Base-by-base conservation (phyloP, 768 basidiomycete species). In the Calvatia gigantea region DNA sequence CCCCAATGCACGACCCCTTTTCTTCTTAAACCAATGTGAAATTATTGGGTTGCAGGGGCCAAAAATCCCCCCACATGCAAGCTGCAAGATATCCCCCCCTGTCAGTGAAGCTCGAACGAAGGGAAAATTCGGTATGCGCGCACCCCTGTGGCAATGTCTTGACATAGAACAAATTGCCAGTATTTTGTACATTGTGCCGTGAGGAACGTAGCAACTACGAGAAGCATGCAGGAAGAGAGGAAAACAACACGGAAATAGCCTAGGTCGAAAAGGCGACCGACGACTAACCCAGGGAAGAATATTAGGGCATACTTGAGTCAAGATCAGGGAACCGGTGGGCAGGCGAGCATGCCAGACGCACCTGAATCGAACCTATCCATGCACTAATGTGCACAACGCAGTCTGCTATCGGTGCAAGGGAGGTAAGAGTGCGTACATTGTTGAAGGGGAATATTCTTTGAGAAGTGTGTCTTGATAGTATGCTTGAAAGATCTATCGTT, bases 321-420 rank as follows among this genome's bases (percentile, higher is more conserved):
- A 28, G 15, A 11, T 45, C 8, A 27, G 50, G 6, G n/a, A 43
- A 31, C 4, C 17, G n/a, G 25, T 6, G 35, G 38, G 1, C 27
- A 38, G 6, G 37, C 43, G 35, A 27, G 37, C 4, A 42, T 12
- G n/a, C n/a, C n/a, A 14, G 6, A 38, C 57, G 19, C 57, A 83
- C 87, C 72, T 89, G 88, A 21, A 85, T 70, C 0, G 89, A 91
- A 4, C 89, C 89, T 31, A 91, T 91, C 89, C 88, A 91, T 39
- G 88, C 81, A 42, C 88, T 89, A 57, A 21, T n/a, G 51, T 54
- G 9, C 17, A 17, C n/a, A 32, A 29, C 32, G 32, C 7, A 17
- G 15, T n/a, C 19, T 11, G 29, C 29, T 31, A 29, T 17, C 45
- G 27, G 27, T 12, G n/a, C 31, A 47, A 25, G 29, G 29, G 15